Evolutionary conservation across 768 basidiomycete genomes (phyloP), one percentile per base, ranked within the genome.

Genomic region (Kondoa subrosea): DNA sequence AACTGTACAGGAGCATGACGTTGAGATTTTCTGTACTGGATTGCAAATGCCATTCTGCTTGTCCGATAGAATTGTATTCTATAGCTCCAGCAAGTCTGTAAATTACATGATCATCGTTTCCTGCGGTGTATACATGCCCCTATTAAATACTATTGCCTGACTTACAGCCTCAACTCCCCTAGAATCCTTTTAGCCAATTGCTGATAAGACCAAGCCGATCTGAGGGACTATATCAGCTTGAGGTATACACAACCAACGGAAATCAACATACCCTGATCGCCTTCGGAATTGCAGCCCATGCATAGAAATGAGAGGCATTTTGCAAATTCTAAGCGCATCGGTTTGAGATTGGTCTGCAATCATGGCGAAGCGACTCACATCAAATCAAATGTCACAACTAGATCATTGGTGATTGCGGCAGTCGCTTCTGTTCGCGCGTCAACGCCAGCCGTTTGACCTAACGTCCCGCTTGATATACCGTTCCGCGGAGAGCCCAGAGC

Each of bases 211-310:
- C n/a, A n/a, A n/a, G n/a, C n/a, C n/a, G n/a, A n/a, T n/a, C n/a
- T n/a, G n/a, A n/a, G n/a, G n/a, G n/a, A n/a, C n/a, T n/a, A n/a
- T n/a, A n/a, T n/a, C n/a, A n/a, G n/a, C n/a, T n/a, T n/a, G n/a
- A n/a, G 40, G 40, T 21, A 50, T 50, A 21, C 40, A 50, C 17
- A 12, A 67, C 71, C 31, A 27, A 74, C 73, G 91, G 56, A 97
- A 91, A 91, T 91, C 96, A 0, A 87, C 88, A 72, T 93, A 89
- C 1, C 92, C 92, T 30, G 87, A 83, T 0, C 85, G 83, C 69
- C 93, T 82, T 61, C 93, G 85, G 80, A 96, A 97, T 75, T 97
- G 93, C 58, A 97, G 87, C 1, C 93, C 92, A 77, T 96, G 88
- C 15, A 75, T 68, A 25, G 72, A 73, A 25, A 97, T 78, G 1